Percentiles rank a stretch among this genome's conserved stretches.
phyloP scores from a whole-genome alignment of 768 basidiomycete genomes.

The Lentinula edodes region DNA sequence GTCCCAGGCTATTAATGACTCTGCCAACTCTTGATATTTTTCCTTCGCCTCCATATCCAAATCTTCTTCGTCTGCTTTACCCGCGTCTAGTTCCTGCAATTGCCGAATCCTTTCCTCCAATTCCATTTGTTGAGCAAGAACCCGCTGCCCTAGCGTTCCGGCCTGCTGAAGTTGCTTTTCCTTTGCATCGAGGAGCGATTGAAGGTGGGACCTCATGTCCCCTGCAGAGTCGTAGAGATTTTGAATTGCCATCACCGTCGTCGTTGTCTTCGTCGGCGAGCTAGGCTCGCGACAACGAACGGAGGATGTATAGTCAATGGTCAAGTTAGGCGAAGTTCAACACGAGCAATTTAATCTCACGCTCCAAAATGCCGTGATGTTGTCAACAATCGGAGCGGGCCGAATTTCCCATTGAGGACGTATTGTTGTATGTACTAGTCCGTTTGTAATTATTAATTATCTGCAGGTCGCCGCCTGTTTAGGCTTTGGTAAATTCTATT shows the following conservation, averaged over 20 bases:
- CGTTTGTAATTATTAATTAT: too few relatives aligned
- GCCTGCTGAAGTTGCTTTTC: slow-evolving; percentile 90
- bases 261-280: neutral
- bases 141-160: slow-evolving; percentile 88
- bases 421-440: too few relatives aligned
- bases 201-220: slow-evolving; percentile 58
- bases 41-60: slow-evolving; percentile 65
- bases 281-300: slow-evolving; percentile 2
- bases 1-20: slow-evolving; percentile 75
- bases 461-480: too few relatives aligned
- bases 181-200: slow-evolving; percentile 79
- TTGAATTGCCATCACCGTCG: slow-evolving; percentile 3
- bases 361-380: neutral
- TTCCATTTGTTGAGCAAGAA: slow-evolving; percentile 90
- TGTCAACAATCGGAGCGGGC: neutral
- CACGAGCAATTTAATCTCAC: neutral
- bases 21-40: slow-evolving; percentile 70
- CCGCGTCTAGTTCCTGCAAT: slow-evolving; percentile 66
- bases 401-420: too few relatives aligned
- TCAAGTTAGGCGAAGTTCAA: neutral
- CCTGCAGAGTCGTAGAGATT: slow-evolving; percentile 27
- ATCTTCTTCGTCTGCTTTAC: slow-evolving; percentile 57
- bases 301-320: neutral
- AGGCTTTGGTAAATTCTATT: too few relatives aligned
- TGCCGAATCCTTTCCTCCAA: slow-evolving; percentile 84